Base-by-base conservation (phyloP, 306 rosid genomes). In the Amphicarpaea edgeworthii region DNA sequence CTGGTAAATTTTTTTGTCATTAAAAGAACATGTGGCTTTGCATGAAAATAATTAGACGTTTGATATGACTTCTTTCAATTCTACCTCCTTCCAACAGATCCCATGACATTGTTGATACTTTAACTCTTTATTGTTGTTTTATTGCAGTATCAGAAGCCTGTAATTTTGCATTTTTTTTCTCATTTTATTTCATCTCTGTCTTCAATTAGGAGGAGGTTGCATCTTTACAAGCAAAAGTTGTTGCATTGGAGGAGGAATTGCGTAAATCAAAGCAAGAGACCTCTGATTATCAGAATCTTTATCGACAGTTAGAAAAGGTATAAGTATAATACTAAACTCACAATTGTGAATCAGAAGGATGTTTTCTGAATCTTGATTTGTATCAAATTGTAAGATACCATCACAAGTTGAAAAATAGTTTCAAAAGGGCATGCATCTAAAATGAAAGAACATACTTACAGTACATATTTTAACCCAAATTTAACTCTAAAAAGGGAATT, bases 261-360 rank as follows among this genome's bases (percentile, higher is more conserved):
- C 88, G 84, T 63, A 96, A 89, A 85, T 87, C 94, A 73, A 85
- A 87, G 71, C 90, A 88, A 79, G 98, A 89, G 74, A 73, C 87
- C 37, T 75, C 91, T 45, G 90, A 87, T 15, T 70, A 86, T 87
- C 88, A 92, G 78, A 90, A 73, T 78, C 84, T 78, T 71, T 51
- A 38, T 66, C 83, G 30, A 40, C 94, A 88, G 67, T 70, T 89
- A 70, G 98, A 90, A 79, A 93, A 93, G 96, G 99, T 96, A 88
- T 37, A 20, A 15, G 5, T 15, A 59, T 60, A 41, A 19, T 62
- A 26, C 45, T 40, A 40, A 40, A 40, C 45, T 40, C 20, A 43
- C 77, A 17, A 49, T 45, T 6, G 30, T 34, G 70, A 46, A 62
- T 42, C 32, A 7, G 69, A 64, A 17, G 38, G 15, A 19, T 58